phyloP scores from a whole-genome alignment of 352 stramenopile genomes.

The Plasmopara halstedii region DNA sequence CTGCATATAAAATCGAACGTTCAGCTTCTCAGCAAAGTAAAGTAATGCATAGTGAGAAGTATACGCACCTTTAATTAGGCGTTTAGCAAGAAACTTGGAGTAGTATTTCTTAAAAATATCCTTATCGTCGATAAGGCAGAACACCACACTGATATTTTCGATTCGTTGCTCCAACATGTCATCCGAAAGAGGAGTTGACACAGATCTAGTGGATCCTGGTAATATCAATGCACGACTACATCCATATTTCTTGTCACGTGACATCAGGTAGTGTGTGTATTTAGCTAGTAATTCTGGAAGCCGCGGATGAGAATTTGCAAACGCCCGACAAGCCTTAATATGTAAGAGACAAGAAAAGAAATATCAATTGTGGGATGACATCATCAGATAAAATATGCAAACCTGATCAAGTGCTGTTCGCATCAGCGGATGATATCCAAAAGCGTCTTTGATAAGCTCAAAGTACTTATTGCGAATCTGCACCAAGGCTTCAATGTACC shows the following conservation, averaged over 20 bases:
- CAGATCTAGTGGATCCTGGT: slow-evolving; percentile 15
- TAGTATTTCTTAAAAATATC: slow-evolving; percentile 88
- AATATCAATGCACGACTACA: slow-evolving; percentile 14
- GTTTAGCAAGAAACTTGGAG: slow-evolving; percentile 75
- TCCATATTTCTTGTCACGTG: slow-evolving; percentile 43
- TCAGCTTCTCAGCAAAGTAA: not conserved
- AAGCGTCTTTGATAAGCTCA: slow-evolving; percentile 79
- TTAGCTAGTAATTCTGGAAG: slow-evolving; percentile 76
- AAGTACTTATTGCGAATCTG: slow-evolving; percentile 80
- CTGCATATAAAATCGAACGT: slow-evolving; percentile 6
- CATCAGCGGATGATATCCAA: slow-evolving; percentile 78
- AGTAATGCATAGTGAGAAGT: not conserved
- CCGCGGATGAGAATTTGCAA: slow-evolving; percentile 75
- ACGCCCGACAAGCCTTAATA: slow-evolving; percentile 61
- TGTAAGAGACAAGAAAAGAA: not conserved
- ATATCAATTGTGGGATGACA: not conserved
- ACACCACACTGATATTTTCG: slow-evolving; percentile 75
- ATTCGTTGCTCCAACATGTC: slow-evolving; percentile 73
- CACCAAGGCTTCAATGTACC: slow-evolving; percentile 80
- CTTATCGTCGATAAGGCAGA: slow-evolving; percentile 86
- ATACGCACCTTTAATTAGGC: slow-evolving; percentile 70
- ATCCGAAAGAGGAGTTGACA: slow-evolving; percentile 21
- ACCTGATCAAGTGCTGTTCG: slow-evolving; percentile 76
- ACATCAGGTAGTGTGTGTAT: slow-evolving; percentile 83
- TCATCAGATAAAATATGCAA: slow-evolving; percentile 2